Conservation (phyloP, 352 stramenopile species). For the Phytopythium cucurbitacearum region DNA sequence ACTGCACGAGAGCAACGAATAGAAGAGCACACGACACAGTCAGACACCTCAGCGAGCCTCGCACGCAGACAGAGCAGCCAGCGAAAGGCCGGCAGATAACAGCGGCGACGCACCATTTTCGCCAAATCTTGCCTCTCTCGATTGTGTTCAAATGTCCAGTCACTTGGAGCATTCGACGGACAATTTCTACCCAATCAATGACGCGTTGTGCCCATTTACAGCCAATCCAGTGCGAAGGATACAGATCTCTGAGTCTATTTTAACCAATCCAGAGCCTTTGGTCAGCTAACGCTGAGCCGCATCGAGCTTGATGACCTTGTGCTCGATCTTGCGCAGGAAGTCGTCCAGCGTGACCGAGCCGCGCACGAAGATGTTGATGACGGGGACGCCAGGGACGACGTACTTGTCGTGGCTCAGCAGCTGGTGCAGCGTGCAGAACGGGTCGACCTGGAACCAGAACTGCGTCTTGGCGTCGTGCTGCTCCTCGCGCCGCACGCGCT, state of each 20-base stretch:
- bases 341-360: constrained; percentile 52
- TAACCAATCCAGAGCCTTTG: constrained; percentile 1
- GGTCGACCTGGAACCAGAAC: constrained; percentile 73
- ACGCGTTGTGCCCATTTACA: constrained; percentile 1
- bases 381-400: constrained; percentile 78
- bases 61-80: constrained; percentile 4
- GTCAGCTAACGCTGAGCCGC: constrained; percentile 15
- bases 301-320: constrained; percentile 47
- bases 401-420: constrained; percentile 72
- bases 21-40: constrained; percentile 1
- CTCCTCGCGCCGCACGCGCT: constrained; percentile 58
- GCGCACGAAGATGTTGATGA: constrained; percentile 82
- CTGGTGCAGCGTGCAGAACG: constrained; percentile 74
- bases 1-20: constrained; percentile 28
- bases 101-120: constrained; percentile 1
- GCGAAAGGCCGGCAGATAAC: too few species aligned
- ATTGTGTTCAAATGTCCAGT: constrained; percentile 4
- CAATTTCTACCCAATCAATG: too few species aligned
- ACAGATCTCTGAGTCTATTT: neutral
- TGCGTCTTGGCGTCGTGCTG: constrained; percentile 74
- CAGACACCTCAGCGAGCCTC: constrained; percentile 9
- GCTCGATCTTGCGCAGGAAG: constrained; percentile 68
- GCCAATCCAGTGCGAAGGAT: neutral
- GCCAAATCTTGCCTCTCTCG: neutral
- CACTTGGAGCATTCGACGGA: neutral